A percentile compares a stretch with the other conserved stretches of the same genome.
phyloP scores from a whole-genome alignment of 176 grass and related monocot genomes.

The Rhynchospora pubera region DNA sequence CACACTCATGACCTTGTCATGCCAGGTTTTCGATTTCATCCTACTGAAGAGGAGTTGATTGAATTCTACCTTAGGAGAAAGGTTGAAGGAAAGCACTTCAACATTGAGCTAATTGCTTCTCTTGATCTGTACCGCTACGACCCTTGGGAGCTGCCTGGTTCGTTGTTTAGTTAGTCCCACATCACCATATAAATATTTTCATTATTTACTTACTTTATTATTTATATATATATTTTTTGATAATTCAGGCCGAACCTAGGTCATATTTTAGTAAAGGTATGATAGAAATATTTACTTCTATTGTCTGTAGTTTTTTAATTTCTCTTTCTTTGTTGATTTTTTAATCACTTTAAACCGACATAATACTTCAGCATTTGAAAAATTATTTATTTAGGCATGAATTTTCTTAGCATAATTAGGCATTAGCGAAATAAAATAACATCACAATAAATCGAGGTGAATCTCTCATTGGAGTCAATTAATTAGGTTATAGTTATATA shows the following conservation, averaged over 20 bases:
- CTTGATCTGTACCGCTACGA: conserved; percentile 92
- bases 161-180: not conserved
- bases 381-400: not conserved
- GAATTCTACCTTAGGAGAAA: conserved; percentile 98
- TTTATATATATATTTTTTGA: conserved; percentile 14
- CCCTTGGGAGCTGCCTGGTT: conserved; percentile 94
- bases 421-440: not conserved
- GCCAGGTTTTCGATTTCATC: conserved; percentile 99
- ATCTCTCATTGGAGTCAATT: not conserved
- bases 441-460: not conserved
- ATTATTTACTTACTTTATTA: not conserved
- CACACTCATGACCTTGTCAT: conserved; percentile 73
- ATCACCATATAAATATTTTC: not conserved
- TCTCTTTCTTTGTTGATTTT: not conserved
- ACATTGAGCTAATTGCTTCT: conserved; percentile 77
- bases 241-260: conserved; percentile 1
- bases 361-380: not conserved
- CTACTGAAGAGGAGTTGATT: conserved; percentile 96
- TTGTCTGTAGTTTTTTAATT: conserved; percentile 22
- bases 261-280: not conserved
- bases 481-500: not conserved
- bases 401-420: not conserved
- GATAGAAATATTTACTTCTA: conserved; percentile 23
- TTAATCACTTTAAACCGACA: not conserved
- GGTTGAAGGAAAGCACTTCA: conserved; percentile 87